Base-by-base conservation (phyloP, 352 stramenopile genomes). In the Globisporangium perplexum region DNA sequence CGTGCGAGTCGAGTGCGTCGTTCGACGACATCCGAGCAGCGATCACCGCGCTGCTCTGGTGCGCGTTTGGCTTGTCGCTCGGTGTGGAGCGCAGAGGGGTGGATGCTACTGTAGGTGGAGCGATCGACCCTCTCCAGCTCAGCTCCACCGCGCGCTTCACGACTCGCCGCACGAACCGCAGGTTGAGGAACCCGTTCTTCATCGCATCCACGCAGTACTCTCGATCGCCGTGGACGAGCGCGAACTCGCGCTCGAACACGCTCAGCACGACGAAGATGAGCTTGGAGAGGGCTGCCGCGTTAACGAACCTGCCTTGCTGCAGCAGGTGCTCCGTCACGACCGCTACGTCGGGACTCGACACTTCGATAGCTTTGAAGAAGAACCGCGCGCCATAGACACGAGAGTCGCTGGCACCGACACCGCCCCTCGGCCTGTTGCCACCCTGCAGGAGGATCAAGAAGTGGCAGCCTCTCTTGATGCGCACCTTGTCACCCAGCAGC, bases 291-390 rank as follows among this genome's bases (percentile, higher is more conserved):
- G n/a, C 22, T 12, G 31, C 33, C 0, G 72, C 35, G 33, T 83
- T 47, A 5, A 71, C 39, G 51, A 89, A 82, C 38, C 57, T 64
- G 8, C 53, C 28, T 22, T 68, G 43, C 14, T 69, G 47, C 18
- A 89, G 49, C 43, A 70, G 59, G 18, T 71, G 72, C 44, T 86
- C 78, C 3, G 66, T 61, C n/a, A 87, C 23, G 11, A 60, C 55
- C 11, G 72, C 56, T 20, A 83, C 48, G 35, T 82, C 72, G 15
- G 74, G 73, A 0, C 24, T 49, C 24, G 69, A 60, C 0, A 89
- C 48, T 3, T 60, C 47, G 10, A 87, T 18, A 6, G 57, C 56
- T 50, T 58, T 60, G 36, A 89, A 89, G 33, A 75, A 77, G 30
- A 66, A 81, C 1, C 60, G 55, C 20, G 69, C 50, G 23, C 60